These are phyloP conservation scores for Phaseolus coccineus DNA, from an alignment of 331 rosid species.

Conservation along the genomic window DNA sequence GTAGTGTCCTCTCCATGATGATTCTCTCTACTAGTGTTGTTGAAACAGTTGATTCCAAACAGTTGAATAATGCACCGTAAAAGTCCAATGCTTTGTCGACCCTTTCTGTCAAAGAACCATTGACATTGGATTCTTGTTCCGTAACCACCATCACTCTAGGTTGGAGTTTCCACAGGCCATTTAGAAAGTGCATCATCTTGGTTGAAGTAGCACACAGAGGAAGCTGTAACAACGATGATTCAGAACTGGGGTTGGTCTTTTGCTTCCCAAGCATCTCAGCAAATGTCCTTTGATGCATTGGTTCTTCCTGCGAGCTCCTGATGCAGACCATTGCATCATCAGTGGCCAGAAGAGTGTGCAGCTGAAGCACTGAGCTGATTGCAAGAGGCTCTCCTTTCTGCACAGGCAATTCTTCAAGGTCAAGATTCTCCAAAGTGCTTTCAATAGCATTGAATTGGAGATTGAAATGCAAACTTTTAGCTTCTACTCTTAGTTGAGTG, in stretches of 20 bases:
- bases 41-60: slow-evolving; percentile 64
- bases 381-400: slow-evolving; percentile 78
- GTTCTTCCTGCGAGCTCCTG: slow-evolving; percentile 38
- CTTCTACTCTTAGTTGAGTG: slow-evolving; percentile 56
- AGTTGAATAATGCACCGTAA: slow-evolving; percentile 68
- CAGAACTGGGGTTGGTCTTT: slow-evolving; percentile 45
- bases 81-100: slow-evolving; percentile 56
- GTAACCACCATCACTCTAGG: slow-evolving; percentile 70
- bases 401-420: slow-evolving; percentile 59
- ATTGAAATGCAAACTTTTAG: slow-evolving; percentile 61
- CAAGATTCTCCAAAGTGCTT: slow-evolving; percentile 62
- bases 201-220: slow-evolving; percentile 55
- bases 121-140: slow-evolving; percentile 74
- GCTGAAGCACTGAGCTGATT: slow-evolving; percentile 69
- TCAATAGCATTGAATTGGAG: slow-evolving; percentile 60
- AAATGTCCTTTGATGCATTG: slow-evolving; percentile 48
- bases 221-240: slow-evolving; percentile 55
- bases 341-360: slow-evolving; percentile 68
- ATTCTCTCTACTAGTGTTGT: slow-evolving; percentile 52
- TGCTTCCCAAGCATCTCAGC: slow-evolving; percentile 59
- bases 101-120: slow-evolving; percentile 63
- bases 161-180: slow-evolving; percentile 58
- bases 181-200: slow-evolving; percentile 61
- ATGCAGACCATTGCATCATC: slow-evolving; percentile 50
- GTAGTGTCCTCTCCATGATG: slow-evolving; percentile 65